Evolutionary conservation across 2,329 filamentous ascomycete genomes (phyloP), one percentile per base, ranked within the genome.

Genomic region (Diplodia corticola): DNA sequence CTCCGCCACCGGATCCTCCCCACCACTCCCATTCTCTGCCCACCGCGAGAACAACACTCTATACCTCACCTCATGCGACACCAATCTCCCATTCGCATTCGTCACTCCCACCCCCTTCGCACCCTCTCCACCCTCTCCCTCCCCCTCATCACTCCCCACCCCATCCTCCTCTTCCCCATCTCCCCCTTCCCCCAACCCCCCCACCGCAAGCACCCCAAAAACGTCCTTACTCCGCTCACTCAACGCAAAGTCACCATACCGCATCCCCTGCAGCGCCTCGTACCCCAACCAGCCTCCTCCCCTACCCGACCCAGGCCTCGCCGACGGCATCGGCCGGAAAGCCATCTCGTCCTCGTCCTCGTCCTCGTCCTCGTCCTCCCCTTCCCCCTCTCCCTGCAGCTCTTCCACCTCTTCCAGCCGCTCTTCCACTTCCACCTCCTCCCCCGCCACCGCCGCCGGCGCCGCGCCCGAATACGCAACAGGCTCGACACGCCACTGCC

Each of bases 1-100:
- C 24, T 61, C 57, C n/a, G 57, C 57, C n/a, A 61, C 44, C 26
- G 57, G 57, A 49, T 61, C 57, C 57, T 61, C 57, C 0, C 57
- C 57, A 22, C 57, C 57, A 35, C 57, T 49, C 20, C 57, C 57
- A 49, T 61, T 61, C 57, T 61, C 57, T n/a, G 17, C 10, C 40
- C 44, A 61, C 28, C 9, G 15, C 5, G 57, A 61, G n/a, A 48
- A 61, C 9, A 20, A 4, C 9, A 61, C 57, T 12, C 28, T 61
- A 12, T 33, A 61, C 57, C 57, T 33, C 57, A 26, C 24, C 26
- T 59, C 55, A 28, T 28, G 40, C 17, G 30, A n/a, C n/a, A n/a
- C 30, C 9, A 3, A 5, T n/a, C 40, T 7, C 17, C 7, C 40
- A 6, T 7, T n/a, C 1, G 17, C 9, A 9, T 6, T 13, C 40